These are phyloP conservation scores for Cytospora mali DNA, from an alignment of 2,329 filamentous ascomycete species.

Conservation along the genomic window DNA sequence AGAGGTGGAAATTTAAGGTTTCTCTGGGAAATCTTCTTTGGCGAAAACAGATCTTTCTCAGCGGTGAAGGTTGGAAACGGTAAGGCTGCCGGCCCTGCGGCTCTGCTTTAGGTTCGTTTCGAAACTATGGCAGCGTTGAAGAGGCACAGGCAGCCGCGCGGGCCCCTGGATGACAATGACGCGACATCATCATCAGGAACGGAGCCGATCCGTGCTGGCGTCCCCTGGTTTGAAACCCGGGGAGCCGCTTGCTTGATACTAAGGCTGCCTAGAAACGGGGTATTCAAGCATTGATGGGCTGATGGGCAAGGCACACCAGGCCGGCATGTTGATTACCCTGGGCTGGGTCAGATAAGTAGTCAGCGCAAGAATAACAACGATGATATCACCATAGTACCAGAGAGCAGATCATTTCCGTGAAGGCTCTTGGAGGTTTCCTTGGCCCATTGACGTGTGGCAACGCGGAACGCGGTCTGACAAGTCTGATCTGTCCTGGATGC, in stretches of 20 bases:
- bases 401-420: neutral
- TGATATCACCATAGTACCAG: slow-evolving; percentile 5
- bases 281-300: neutral
- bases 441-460: neutral
- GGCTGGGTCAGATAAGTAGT: slow-evolving; percentile 6
- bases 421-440: neutral
- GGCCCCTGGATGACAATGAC: slow-evolving; percentile 14
- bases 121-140: slow-evolving; percentile 5
- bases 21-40: no score
- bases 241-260: slow-evolving; percentile 12
- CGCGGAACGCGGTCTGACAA: neutral
- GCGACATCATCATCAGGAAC: neutral
- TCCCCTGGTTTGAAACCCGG: neutral
- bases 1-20: slow-evolving; percentile 25
- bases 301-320: neutral
- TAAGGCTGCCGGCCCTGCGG: slow-evolving; percentile 22
- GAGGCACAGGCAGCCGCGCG: slow-evolving; percentile 22
- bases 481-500: neutral
- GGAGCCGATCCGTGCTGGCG: neutral
- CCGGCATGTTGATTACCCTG: slow-evolving; percentile 1
- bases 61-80: slow-evolving; percentile 23
- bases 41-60: slow-evolving; percentile 28
- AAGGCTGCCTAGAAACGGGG: slow-evolving; percentile 11
- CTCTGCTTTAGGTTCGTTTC: slow-evolving; percentile 10
- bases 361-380: slow-evolving; percentile 9